Evolutionary conservation across 148 eudicot species (phyloP).

Genomic region (Cornus suecica): DNA sequence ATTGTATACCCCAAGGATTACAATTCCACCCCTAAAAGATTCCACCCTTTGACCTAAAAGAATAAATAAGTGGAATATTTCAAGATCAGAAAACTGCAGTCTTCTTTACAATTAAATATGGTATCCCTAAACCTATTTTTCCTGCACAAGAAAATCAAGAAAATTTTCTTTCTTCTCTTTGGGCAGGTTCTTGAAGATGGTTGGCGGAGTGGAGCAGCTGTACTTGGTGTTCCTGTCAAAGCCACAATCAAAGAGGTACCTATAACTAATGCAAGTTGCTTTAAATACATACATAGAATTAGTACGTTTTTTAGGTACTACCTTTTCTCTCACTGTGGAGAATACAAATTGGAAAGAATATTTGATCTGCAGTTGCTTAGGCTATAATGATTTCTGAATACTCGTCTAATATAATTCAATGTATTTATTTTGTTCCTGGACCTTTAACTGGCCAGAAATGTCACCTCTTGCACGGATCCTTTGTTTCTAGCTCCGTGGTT

Average conservation of each 20-base stretch:
- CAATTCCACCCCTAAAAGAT: no score
- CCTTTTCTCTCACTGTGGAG: not conserved
- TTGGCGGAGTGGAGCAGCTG: slow-evolving; percentile 89
- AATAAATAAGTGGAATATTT: no score
- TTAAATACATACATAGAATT: not conserved
- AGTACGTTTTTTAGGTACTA: not conserved
- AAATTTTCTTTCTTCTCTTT: not conserved
- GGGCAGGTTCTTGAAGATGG: slow-evolving; percentile 83
- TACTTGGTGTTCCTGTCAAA: slow-evolving; percentile 96
- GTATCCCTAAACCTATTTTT: not conserved
- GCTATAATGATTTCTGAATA: not conserved
- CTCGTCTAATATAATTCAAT: not conserved
- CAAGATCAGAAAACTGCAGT: not conserved
- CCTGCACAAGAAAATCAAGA: not conserved
- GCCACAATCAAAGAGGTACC: slow-evolving; percentile 96
- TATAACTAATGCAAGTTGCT: slow-evolving; percentile 2
- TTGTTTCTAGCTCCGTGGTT: not conserved
- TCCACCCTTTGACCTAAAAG: no score
- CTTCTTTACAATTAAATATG: not conserved
- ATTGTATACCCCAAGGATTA: no score
- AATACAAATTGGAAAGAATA: not conserved
- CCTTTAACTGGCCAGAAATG: not conserved
- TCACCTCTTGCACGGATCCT: not conserved
- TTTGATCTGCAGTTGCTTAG: not conserved
- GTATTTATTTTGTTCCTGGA: not conserved